Conservation (phyloP, 2,329 filamentous ascomycete genomes). For the Emericellopsis cladophorae region DNA sequence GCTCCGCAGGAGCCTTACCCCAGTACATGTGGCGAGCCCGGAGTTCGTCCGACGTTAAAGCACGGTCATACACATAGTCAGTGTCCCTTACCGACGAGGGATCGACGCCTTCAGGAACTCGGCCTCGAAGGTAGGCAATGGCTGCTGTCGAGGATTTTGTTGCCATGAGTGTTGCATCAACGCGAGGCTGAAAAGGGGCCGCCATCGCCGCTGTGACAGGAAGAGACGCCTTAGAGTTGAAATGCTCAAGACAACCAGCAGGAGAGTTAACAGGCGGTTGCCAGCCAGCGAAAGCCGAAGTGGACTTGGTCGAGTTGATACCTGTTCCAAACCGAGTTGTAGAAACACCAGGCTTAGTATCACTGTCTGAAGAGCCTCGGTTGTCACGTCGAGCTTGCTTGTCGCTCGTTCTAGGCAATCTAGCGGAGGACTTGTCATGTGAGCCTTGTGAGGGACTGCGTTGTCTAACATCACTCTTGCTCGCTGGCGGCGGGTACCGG, state of each 20-base stretch:
- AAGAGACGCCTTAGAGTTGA: slow-evolving; percentile 22
- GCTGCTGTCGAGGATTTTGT: not conserved
- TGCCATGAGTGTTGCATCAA: not conserved
- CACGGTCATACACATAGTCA: slow-evolving; percentile 42
- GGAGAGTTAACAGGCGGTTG: slow-evolving; percentile 7
- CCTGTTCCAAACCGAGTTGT: not conserved
- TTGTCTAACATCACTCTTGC: too few relatives aligned
- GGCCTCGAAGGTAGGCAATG: slow-evolving; percentile 42
- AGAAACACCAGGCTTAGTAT: not conserved
- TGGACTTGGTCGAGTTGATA: slow-evolving; percentile 16
- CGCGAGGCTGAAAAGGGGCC: slow-evolving; percentile 33
- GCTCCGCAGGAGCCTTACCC: slow-evolving; percentile 39
- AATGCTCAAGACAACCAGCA: slow-evolving; percentile 9
- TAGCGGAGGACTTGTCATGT: not conserved
- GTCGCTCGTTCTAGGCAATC: not conserved
- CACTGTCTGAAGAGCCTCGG: not conserved
- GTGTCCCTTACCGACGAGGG: slow-evolving; percentile 25
- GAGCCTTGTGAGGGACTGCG: not conserved
- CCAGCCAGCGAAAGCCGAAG: slow-evolving; percentile 7
- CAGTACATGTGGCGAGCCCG: slow-evolving; percentile 48
- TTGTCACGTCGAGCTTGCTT: not conserved
- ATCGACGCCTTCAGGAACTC: slow-evolving; percentile 29
- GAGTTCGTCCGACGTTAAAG: slow-evolving; percentile 45
- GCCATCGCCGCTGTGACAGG: slow-evolving; percentile 34
- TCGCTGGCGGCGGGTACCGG: slow-evolving; percentile 14